Evolutionary conservation across 177 flowering plant genomes (phyloP).

Genomic region (Vitis hybrid): DNA sequence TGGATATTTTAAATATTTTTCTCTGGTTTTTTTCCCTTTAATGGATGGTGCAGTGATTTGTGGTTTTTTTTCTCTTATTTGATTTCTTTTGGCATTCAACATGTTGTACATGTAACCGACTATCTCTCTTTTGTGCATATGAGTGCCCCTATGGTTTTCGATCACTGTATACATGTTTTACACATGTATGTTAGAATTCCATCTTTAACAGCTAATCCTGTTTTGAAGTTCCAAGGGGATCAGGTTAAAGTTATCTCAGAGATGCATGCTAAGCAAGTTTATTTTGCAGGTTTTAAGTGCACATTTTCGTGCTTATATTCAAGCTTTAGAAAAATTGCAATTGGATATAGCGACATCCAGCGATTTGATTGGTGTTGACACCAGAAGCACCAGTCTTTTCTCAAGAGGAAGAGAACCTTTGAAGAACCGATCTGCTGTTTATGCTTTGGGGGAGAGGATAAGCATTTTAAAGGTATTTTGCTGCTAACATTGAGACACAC

Average conservation of each 20-base stretch:
- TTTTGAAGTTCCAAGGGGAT: too few species aligned
- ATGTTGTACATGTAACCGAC: too few species aligned
- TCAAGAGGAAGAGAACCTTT: conserved; percentile 88
- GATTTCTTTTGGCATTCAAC: background rate
- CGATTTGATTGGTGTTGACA: conserved; percentile 94
- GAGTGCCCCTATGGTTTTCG: too few species aligned
- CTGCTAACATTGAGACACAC: background rate
- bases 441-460: conserved; percentile 92
- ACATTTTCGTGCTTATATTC: conserved; percentile 96
- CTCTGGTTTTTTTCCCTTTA: background rate
- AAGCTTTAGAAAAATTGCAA: conserved; percentile 91
- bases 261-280: background rate
- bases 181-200: too few species aligned
- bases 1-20: background rate
- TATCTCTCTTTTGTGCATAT: too few species aligned
- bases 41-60: background rate
- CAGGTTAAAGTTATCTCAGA: too few species aligned
- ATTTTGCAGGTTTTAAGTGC: conserved; percentile 84
- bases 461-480: conserved; percentile 76
- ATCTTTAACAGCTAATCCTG: too few species aligned
- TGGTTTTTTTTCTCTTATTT: background rate
- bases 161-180: too few species aligned
- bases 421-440: conserved; percentile 96
- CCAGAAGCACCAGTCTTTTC: conserved; percentile 76
- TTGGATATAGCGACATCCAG: conserved; percentile 87